phyloP scores from a whole-genome alignment of 768 basidiomycete genomes.

The Neoboletus subvelutipes region DNA sequence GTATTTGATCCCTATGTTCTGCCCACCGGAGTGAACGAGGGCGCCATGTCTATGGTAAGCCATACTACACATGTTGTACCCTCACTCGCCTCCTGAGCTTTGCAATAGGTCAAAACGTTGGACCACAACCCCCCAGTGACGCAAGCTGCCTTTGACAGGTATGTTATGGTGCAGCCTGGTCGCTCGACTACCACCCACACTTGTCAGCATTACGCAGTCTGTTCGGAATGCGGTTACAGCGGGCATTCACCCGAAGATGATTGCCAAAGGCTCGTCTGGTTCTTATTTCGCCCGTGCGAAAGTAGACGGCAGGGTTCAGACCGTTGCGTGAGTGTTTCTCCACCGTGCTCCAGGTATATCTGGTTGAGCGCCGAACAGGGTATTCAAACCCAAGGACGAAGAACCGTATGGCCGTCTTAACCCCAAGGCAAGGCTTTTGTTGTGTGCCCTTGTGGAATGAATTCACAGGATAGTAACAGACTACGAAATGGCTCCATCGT shows the following conservation, averaged over 20 bases:
- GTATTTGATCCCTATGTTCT: slow-evolving; percentile 69
- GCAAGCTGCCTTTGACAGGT: slow-evolving; percentile 70
- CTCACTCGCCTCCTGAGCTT: slow-evolving; percentile 1
- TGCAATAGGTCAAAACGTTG: slow-evolving; percentile 65
- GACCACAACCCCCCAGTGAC: slow-evolving; percentile 80
- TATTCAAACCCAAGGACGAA: slow-evolving; percentile 92
- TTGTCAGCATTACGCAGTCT: slow-evolving; percentile 54
- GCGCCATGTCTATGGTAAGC: slow-evolving; percentile 19
- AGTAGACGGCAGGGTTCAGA: slow-evolving; percentile 71
- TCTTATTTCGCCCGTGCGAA: slow-evolving; percentile 91
- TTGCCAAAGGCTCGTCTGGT: slow-evolving; percentile 84
- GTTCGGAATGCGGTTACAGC: slow-evolving; percentile 69
- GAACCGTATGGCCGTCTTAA: slow-evolving; percentile 88
- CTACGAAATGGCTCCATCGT: slow-evolving; percentile 87
- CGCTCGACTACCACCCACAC: slow-evolving; percentile 11
- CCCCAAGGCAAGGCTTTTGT: slow-evolving; percentile 58
- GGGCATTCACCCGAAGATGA: slow-evolving; percentile 89
- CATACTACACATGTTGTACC: too few relatives aligned
- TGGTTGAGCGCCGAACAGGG: slow-evolving; percentile 40
- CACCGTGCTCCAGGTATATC: neutral
- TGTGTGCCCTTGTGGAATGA: neutral
- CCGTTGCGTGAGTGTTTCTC: slow-evolving; percentile 63
- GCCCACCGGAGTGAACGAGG: slow-evolving; percentile 34
- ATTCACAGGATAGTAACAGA: slow-evolving; percentile 41
- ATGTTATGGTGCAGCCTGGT: slow-evolving; percentile 28